phyloP scores from a whole-genome alignment of 2,329 filamentous ascomycete species.

The Allantophomopsis lycopodina region DNA sequence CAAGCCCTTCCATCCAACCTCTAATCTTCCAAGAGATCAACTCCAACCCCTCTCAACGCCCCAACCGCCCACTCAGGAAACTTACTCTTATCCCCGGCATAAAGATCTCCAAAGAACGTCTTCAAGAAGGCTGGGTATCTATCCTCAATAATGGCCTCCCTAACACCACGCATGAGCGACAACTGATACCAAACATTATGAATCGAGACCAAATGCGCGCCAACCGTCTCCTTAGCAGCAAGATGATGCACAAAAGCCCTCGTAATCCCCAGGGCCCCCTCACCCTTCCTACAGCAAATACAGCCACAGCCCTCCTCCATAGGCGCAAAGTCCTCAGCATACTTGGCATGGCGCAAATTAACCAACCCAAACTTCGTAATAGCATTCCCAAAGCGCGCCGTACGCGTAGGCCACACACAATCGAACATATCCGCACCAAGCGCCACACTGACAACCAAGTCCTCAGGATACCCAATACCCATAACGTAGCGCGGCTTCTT shows the following conservation, averaged over 20 bases:
- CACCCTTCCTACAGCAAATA: constrained; percentile 53
- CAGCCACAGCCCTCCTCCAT: constrained; percentile 77
- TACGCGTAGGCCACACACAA: constrained; percentile 96
- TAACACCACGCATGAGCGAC: constrained; percentile 61
- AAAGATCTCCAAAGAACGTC: constrained; percentile 64
- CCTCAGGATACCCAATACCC: constrained; percentile 96
- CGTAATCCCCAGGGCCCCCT: constrained; percentile 69
- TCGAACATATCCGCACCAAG: constrained; percentile 99
- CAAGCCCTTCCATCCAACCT: background rate
- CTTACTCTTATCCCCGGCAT: constrained; percentile 44
- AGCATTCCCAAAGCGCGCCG: constrained; percentile 90
- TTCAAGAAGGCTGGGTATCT: constrained; percentile 65
- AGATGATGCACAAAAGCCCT: constrained; percentile 86
- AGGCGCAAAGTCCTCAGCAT: constrained; percentile 66
- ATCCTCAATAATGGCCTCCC: constrained; percentile 71
- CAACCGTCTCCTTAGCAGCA: constrained; percentile 85
- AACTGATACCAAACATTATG: constrained; percentile 95
- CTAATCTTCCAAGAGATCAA: constrained; percentile 44
- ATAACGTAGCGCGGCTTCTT: constrained; percentile 97
- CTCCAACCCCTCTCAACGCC: constrained; percentile 64
- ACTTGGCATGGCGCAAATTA: constrained; percentile 68
- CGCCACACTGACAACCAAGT: constrained; percentile 84
- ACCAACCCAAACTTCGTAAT: constrained; percentile 71
- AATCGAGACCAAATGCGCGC: constrained; percentile 73
- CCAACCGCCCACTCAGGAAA: constrained; percentile 79